These are phyloP conservation scores for Chionographis japonica DNA, from an alignment of 106 monocot genomes.

Conservation along the genomic window DNA sequence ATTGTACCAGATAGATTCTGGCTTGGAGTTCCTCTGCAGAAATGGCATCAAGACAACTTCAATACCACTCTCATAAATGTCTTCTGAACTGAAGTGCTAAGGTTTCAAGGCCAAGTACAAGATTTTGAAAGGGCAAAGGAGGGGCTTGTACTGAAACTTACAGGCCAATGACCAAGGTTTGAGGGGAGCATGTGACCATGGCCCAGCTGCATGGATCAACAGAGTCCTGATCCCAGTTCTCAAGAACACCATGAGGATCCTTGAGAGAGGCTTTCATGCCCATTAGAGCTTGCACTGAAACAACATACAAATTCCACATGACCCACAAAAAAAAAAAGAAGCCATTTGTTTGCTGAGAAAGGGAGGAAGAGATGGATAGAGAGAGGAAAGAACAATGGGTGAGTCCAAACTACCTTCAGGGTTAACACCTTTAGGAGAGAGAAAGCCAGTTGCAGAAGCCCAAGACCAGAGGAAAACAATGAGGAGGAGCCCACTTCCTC, in stretches of 20 bases:
- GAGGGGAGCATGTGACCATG: conserved; percentile 70
- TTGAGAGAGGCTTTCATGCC: conserved; percentile 47
- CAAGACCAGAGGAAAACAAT: conserved; percentile 21
- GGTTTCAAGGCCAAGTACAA: too few species aligned
- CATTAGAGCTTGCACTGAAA: conserved; percentile 80
- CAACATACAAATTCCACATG: conserved; percentile 2
- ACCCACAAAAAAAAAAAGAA: too few species aligned
- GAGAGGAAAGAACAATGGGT: not conserved
- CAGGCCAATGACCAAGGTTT: conserved; percentile 59
- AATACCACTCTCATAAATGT: not conserved
- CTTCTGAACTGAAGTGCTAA: not conserved
- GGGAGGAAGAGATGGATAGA: too few species aligned
- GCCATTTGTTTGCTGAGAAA: too few species aligned
- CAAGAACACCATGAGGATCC: conserved; percentile 60
- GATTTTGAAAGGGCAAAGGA: not conserved
- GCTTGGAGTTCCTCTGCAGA: conserved; percentile 50
- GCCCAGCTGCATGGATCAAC: conserved; percentile 96
- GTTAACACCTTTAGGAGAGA: conserved; percentile 49
- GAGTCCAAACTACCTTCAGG: conserved; percentile 29
- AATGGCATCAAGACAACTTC: not conserved
- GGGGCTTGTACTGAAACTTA: conserved; percentile 17
- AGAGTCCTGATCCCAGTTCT: conserved; percentile 81
- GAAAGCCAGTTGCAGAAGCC: conserved; percentile 18
- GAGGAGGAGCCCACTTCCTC: not conserved
- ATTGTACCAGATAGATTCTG: conserved; percentile 75